Percentiles rank a stretch among this genome's conserved stretches.
phyloP scores from a whole-genome alignment of 2,329 filamentous ascomycete species.

The Verticillium longisporum region DNA sequence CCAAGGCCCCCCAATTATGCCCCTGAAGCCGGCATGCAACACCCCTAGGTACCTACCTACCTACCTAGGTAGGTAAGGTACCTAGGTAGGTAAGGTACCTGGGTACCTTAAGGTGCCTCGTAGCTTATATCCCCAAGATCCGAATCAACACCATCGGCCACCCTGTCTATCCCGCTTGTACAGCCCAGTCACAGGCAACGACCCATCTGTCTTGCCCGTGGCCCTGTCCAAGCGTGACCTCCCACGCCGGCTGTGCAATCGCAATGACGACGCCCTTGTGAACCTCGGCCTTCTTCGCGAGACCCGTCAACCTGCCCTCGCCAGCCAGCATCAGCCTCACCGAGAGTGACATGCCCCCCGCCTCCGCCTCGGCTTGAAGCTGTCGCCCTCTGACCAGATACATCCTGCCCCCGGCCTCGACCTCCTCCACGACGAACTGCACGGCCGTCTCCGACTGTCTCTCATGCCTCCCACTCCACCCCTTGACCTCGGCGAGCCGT shows the following conservation, averaged over 20 bases:
- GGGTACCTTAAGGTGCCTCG: background rate
- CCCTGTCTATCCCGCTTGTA: background rate
- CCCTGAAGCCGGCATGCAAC: too few species aligned
- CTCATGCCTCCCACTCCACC: constrained; percentile 19
- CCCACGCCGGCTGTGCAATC: constrained; percentile 29
- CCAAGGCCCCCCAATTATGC: background rate
- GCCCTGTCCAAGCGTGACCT: constrained; percentile 22
- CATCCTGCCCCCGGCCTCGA: constrained; percentile 25
- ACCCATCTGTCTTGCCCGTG: constrained; percentile 19
- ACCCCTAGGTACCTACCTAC: background rate
- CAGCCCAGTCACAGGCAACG: constrained; percentile 30
- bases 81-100: background rate
- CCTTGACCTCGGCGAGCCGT: constrained; percentile 33
- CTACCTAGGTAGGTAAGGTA: too few species aligned
- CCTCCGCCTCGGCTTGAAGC: background rate
- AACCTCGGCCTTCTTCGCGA: constrained; percentile 21
- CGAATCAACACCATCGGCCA: background rate
- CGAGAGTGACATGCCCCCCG: background rate
- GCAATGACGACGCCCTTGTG: constrained; percentile 21
- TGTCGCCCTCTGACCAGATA: constrained; percentile 21
- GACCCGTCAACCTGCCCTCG: constrained; percentile 27
- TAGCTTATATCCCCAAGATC: too few species aligned
- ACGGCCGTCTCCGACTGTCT: constrained; percentile 9
- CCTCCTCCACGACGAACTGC: constrained; percentile 21
- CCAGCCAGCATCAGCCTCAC: constrained; percentile 27